Base-by-base conservation (phyloP, 2,329 filamentous ascomycete species). In the Diaporthe caulivora region DNA sequence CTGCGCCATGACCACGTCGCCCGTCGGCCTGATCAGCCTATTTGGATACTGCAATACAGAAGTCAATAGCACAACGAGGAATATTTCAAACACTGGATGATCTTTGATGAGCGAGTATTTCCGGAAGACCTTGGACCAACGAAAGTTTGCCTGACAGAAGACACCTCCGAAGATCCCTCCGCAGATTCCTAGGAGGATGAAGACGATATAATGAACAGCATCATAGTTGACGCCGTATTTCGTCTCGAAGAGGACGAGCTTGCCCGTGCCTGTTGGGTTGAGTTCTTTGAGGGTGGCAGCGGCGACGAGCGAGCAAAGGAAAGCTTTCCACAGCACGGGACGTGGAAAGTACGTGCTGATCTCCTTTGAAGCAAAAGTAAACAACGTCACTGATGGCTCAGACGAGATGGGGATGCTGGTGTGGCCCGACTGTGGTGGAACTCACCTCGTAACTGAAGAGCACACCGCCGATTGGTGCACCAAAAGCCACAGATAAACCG, bases 401-500 rank as follows among this genome's bases (percentile, higher is more conserved):
- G 9, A 37, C 7, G 51, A n/a, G 54, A 34, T 6, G 37, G 15
- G 7, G 29, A 55, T 44, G 18, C 13, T 18, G 24, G n/a, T 18
- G 34, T 1, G n/a, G 13, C 29, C 26, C 21, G 29, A 10, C 17
- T 31, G 4, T 34, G 26, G 4, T 26, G 44, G 24, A 31, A 71
- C 75, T 64, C 73, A 81, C 79, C 78, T 89, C 87, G 72, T 90
- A 91, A 57, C 86, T 87, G 78, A 92, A 92, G 5, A 91, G 81
- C 0, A 91, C 89, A 11, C 89, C 89, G 1, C 89, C 89, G 68
- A 91, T 90, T 0, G 90, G 90, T 26, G 90, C 89, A 8, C 90
- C 90, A 76, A 91, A 92, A 0, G 89, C 90, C 0, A 91, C 90
- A 24, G 87, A 88, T 62, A 92, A 79, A 2, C 89, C 90, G 17